Evolutionary conservation across 768 basidiomycete genomes (phyloP).

Genomic region (Auriscalpium vulgare): DNA sequence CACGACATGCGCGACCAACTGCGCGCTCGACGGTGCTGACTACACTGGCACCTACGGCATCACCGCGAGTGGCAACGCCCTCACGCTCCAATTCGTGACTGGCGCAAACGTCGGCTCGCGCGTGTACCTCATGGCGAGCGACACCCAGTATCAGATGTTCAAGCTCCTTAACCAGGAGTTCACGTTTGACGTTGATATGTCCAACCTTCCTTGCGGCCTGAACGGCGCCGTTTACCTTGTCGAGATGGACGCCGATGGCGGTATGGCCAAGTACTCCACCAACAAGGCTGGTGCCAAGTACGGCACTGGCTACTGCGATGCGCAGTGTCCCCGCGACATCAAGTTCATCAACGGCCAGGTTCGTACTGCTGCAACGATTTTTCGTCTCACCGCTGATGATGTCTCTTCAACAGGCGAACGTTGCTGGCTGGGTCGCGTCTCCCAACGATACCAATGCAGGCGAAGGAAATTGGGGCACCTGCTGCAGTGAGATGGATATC

Average conservation of each 20-base stretch:
- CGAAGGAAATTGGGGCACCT: conserved; percentile 36
- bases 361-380: conserved; percentile 13
- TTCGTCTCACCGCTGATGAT: background rate
- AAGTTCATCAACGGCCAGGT: conserved; percentile 54
- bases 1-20: conserved; percentile 18
- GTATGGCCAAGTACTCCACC: conserved; percentile 35
- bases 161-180: conserved; percentile 49
- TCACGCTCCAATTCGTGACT: conserved; percentile 27
- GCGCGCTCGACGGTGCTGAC: conserved; percentile 23
- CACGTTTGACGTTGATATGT: conserved; percentile 53
- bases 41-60: conserved; percentile 21
- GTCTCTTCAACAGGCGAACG: conserved; percentile 35
- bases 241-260: conserved; percentile 54
- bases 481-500: conserved; percentile 54
- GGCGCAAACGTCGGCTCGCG: conserved; percentile 28
- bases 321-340: conserved; percentile 53
- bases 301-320: conserved; percentile 61
- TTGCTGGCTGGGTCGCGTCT: conserved; percentile 32
- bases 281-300: conserved; percentile 56
- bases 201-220: conserved; percentile 48
- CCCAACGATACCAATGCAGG: conserved; percentile 38
- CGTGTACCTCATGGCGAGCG: conserved; percentile 43
- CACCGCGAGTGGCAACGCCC: conserved; percentile 17
- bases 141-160: conserved; percentile 39
- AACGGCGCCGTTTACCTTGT: conserved; percentile 56